Evolutionary conservation across 805 yeast species (phyloP), one percentile per base, ranked within the genome.

Genomic region (Kluyveromyces lactis): DNA sequence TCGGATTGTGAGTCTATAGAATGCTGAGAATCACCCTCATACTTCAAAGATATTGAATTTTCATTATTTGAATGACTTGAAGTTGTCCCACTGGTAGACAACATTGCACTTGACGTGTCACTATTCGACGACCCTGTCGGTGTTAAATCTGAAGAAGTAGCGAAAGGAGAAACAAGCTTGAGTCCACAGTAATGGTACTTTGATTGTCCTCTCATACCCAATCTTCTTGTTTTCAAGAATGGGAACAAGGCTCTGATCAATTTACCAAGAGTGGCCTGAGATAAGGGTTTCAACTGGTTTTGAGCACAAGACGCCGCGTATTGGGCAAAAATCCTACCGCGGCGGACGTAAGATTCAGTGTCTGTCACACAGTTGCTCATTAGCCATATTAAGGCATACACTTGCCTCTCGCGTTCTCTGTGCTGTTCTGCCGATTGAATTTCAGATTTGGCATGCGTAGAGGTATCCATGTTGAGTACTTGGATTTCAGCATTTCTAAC

Each of bases 121-220:
- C 10, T 26, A 6, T 29, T 12, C 11, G 61, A 53, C 1, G 45
- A 31, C 4, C n/a, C 43, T 9, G 34, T 36, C 16, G 60, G 56
- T 3, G 62, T 49, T 6, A 42, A 30, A 2, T 46, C 31, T 18
- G 50, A 50, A 18, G 49, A 50, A 33, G 65, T 67, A 10, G 37
- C 10, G 12, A 34, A 26, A 4, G 37, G 19, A 18, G 64, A 69
- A 7, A 67, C 51, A 44, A 66, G 61, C 46, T 69, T 71, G 38
- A 87, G 68, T 2, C 95, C 95, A 59, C 90, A 82, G 53, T 85
- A 86, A 56, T 86, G 94, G 59, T 87, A 87, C 55, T 81, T 81
- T 16, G 90, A 78, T 52, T 80, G 82, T 2, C 89, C 89, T 36
- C 95, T 68, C 57, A 79, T 75, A 2, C 96, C 96, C 39, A 86